phyloP scores from a whole-genome alignment of 805 yeast genomes.

The Nakazawaea anatomiae region DNA sequence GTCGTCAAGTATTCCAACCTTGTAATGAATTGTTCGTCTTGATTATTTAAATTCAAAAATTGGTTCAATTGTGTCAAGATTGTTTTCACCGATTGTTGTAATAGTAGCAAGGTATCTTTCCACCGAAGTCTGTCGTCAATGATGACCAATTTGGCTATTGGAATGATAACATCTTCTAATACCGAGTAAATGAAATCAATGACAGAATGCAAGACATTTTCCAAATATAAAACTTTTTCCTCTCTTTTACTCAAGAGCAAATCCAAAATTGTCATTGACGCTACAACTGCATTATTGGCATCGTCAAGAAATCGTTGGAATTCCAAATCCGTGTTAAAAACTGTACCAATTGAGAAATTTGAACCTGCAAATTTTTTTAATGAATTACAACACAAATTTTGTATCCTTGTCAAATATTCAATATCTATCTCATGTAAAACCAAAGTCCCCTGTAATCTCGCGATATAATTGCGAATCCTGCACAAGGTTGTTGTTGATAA shows the following conservation, averaged over 20 bases:
- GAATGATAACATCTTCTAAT: slow-evolving; percentile 25
- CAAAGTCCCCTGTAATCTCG: slow-evolving; percentile 14
- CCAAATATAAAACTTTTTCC: slow-evolving; percentile 41
- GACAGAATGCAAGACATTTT: slow-evolving; percentile 34
- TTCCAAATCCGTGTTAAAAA: not conserved
- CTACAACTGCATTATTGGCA: slow-evolving; percentile 23
- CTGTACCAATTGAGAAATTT: slow-evolving; percentile 14
- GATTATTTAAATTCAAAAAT: slow-evolving; percentile 12
- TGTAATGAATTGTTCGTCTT: slow-evolving; percentile 51
- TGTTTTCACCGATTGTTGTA: slow-evolving; percentile 8
- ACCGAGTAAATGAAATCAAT: slow-evolving; percentile 31
- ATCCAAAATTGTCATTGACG: slow-evolving; percentile 32
- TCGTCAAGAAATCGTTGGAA: slow-evolving; percentile 5
- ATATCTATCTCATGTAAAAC: slow-evolving; percentile 15
- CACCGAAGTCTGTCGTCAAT: not conserved
- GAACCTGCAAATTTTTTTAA: slow-evolving; percentile 18
- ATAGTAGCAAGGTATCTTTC: not conserved
- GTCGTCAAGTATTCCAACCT: slow-evolving; percentile 50
- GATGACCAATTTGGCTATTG: slow-evolving; percentile 9
- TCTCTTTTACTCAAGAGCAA: slow-evolving; percentile 33
- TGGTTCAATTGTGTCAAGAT: slow-evolving; percentile 15
- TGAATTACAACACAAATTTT: slow-evolving; percentile 24
- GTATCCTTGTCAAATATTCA: slow-evolving; percentile 25
- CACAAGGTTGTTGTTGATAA: slow-evolving; percentile 16
- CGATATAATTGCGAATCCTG: slow-evolving; percentile 17